These are phyloP conservation scores for Hanseniaspora nectarophila DNA, from an alignment of 805 yeast genomes.

Conservation along the genomic window DNA sequence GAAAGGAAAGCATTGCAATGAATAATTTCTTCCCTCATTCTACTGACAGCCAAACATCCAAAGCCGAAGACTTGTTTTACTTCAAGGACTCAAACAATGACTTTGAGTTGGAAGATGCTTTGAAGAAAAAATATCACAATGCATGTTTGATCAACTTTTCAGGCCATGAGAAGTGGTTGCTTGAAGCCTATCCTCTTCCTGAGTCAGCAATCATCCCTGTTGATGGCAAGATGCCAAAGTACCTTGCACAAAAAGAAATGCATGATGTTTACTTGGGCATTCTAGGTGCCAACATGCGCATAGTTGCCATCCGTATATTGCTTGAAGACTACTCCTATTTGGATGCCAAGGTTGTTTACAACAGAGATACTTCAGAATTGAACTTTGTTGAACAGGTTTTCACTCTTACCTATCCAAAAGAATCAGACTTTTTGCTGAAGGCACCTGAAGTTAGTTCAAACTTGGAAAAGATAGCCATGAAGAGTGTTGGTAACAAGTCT, in stretches of 20 bases:
- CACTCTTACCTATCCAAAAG: not conserved
- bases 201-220: not conserved
- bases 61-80: not conserved
- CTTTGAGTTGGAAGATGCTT: not conserved
- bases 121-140: not conserved
- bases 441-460: not conserved
- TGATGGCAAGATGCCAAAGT: conserved; percentile 17
- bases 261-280: conserved; percentile 9
- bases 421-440: conserved; percentile 7
- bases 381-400: not conserved
- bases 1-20: not conserved
- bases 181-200: not conserved
- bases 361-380: conserved; percentile 30
- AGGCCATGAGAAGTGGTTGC: not conserved
- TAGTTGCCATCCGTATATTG: conserved; percentile 58
- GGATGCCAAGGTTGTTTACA: conserved; percentile 39
- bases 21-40: not conserved
- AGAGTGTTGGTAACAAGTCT: not conserved
- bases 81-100: not conserved
- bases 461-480: not conserved
- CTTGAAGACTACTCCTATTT: conserved; percentile 63
- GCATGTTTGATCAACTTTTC: not conserved
- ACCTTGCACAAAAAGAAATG: conserved; percentile 48
- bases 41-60: not conserved
- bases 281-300: not conserved